Conservation (phyloP, 805 yeast genomes). For the Candida maris region DNA sequence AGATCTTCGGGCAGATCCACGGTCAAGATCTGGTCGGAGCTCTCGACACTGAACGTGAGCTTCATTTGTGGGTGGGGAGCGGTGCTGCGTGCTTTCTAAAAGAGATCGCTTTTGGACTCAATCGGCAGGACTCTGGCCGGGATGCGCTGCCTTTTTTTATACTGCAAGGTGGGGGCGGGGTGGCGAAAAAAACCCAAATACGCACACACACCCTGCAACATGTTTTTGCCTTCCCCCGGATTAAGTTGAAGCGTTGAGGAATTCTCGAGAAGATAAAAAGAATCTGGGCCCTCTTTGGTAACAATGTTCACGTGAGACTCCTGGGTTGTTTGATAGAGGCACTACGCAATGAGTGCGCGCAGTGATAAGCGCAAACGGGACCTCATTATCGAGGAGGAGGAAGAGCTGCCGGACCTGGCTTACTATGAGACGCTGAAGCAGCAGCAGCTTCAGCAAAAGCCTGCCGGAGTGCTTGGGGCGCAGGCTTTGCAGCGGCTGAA, state of each 20-base stretch:
- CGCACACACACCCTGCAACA: too few relatives aligned
- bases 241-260: background rate
- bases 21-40: slow-evolving; percentile 44
- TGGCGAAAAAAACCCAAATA: background rate
- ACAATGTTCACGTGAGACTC: too few relatives aligned
- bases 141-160: background rate
- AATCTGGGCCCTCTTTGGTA: too few relatives aligned
- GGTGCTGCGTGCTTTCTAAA: too few relatives aligned
- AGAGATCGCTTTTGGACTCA: too few relatives aligned
- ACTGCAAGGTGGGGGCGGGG: background rate
- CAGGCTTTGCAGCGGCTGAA: background rate
- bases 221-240: background rate
- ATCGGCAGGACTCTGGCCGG: too few relatives aligned
- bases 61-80: too few relatives aligned
- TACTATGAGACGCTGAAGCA: slow-evolving; percentile 3
- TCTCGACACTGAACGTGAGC: slow-evolving; percentile 47
- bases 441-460: background rate
- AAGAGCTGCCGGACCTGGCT: slow-evolving; percentile 6
- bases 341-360: too few relatives aligned
- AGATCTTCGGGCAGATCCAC: slow-evolving; percentile 68
- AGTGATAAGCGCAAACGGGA: too few relatives aligned
- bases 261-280: too few relatives aligned
- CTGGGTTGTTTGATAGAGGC: too few relatives aligned
- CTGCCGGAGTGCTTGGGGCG: background rate
- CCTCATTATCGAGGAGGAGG: slow-evolving; percentile 6